Evolutionary conservation across 73 alveolate genomes (phyloP).

Genomic region (Paramecium primaurelia): DNA sequence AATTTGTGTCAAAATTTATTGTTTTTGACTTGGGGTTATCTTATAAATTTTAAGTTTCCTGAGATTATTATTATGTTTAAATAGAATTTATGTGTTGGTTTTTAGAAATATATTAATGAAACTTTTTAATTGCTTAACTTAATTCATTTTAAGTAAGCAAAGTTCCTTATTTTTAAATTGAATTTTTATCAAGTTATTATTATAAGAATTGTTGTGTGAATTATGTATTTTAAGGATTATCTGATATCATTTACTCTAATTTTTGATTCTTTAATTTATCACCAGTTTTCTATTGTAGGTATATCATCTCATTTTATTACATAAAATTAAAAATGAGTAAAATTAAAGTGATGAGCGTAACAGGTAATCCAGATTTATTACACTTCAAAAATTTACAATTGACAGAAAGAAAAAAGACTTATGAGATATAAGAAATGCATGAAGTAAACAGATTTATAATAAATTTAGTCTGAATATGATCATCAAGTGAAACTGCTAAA

Average conservation of each 20-base stretch:
- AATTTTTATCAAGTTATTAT: not conserved
- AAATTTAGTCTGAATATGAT: conserved; percentile 38
- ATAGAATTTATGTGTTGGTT: not conserved
- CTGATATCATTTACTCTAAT: not conserved
- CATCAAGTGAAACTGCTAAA: conserved; percentile 43
- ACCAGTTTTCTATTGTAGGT: not conserved
- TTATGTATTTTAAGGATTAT: not conserved
- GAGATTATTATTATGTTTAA: not conserved
- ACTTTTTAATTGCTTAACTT: not conserved
- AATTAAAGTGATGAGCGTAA: conserved; percentile 25
- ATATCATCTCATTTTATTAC: not conserved
- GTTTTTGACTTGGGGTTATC: not conserved
- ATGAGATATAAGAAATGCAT: conserved; percentile 13
- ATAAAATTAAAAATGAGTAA: conserved; percentile 19
- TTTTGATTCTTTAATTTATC: not conserved
- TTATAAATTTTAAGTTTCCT: not conserved
- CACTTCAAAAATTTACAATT: not conserved
- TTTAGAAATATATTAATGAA: not conserved
- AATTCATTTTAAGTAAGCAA: not conserved
- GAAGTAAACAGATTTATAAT: not conserved
- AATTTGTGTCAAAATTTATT: not conserved
- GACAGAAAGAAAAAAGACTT: conserved; percentile 13
- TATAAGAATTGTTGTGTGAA: not conserved
- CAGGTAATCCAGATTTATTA: conserved; percentile 43
- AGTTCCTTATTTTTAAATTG: not conserved